Conservation (phyloP, 108 stramenopile genomes). For the Skeletonema grethae region DNA sequence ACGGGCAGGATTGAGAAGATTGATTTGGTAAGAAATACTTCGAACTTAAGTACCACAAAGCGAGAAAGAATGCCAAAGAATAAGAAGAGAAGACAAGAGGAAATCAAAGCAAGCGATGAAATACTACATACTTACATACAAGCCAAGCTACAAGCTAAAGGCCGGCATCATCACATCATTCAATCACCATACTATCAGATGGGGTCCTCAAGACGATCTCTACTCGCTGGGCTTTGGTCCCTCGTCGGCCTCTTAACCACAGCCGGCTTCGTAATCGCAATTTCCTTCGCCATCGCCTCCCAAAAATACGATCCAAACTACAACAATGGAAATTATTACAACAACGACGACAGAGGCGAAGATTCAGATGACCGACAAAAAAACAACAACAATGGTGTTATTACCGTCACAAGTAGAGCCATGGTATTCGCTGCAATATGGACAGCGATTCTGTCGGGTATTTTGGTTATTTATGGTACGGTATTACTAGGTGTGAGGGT, state of each 20-base stretch:
- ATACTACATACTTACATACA: no score
- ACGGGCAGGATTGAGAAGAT: no score
- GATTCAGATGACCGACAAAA: constrained; percentile 19
- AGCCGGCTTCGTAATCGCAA: constrained; percentile 68
- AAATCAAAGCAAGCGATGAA: no score
- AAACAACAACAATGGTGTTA: constrained; percentile 26
- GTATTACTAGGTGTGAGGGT: constrained; percentile 77
- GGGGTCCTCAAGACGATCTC: constrained; percentile 51
- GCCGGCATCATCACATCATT: no score
- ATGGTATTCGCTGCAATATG: constrained; percentile 83
- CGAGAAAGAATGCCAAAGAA: no score
- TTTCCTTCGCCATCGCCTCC: constrained; percentile 58
- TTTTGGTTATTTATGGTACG: constrained; percentile 76
- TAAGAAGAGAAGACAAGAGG: no score
- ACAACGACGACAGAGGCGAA: constrained; percentile 28
- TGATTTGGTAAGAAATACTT: no score
- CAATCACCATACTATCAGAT: no score
- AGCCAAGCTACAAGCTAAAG: no score
- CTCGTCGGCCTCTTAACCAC: constrained; percentile 66
- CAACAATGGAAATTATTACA: constrained; percentile 15
- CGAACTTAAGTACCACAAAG: no score
- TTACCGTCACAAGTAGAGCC: constrained; percentile 80
- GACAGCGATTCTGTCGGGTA: constrained; percentile 74
- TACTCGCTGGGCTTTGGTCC: constrained; percentile 81
- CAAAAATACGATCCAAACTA: constrained; percentile 35